Evolutionary conservation across 1,139 yeast species (phyloP).

Genomic region (Kodamaea fungicola): DNA sequence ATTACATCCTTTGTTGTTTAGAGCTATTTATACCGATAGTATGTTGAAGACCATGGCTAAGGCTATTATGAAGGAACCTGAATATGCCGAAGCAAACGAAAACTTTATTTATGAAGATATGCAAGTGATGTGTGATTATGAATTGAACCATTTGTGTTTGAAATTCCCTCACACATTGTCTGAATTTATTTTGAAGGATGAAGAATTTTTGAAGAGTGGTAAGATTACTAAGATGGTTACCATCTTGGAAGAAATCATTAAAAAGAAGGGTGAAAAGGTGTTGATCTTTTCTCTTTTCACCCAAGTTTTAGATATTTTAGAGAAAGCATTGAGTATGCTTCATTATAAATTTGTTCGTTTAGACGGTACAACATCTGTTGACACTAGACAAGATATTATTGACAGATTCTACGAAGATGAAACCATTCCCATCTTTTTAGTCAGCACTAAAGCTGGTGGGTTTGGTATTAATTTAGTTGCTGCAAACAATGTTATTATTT

Average conservation of each 20-base stretch:
- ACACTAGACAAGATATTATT: conserved; percentile 85
- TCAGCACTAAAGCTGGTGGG: conserved; percentile 97
- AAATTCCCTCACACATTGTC: conserved; percentile 67
- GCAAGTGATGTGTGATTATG: conserved; percentile 95
- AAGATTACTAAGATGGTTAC: conserved; percentile 59
- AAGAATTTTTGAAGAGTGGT: conserved; percentile 71
- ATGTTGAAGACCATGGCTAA: conserved; percentile 64
- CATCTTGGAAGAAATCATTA: conserved; percentile 57
- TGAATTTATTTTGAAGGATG: conserved; percentile 50
- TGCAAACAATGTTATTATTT: conserved; percentile 88
- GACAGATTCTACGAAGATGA: conserved; percentile 84
- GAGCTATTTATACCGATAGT: conserved; percentile 56
- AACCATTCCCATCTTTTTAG: conserved; percentile 76
- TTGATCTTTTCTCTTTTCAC: conserved; percentile 89
- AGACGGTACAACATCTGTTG: conserved; percentile 94
- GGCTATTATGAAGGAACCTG: conserved; percentile 76
- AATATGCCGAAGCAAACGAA: conserved; percentile 70
- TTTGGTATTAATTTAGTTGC: conserved; percentile 96
- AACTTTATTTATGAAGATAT: conserved; percentile 83
- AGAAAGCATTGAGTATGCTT: conserved; percentile 63
- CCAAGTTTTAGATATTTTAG: conserved; percentile 84
- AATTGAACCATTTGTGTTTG: conserved; percentile 69
- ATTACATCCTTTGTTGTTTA: conserved; percentile 68
- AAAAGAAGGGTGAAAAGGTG: conserved; percentile 60
- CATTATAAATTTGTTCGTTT: conserved; percentile 74